Percentiles rank a stretch among this genome's conserved stretches.
Evolutionary conservation across 2,329 filamentous ascomycete species (phyloP).

Genomic region (Cordyceps fumosorosea): DNA sequence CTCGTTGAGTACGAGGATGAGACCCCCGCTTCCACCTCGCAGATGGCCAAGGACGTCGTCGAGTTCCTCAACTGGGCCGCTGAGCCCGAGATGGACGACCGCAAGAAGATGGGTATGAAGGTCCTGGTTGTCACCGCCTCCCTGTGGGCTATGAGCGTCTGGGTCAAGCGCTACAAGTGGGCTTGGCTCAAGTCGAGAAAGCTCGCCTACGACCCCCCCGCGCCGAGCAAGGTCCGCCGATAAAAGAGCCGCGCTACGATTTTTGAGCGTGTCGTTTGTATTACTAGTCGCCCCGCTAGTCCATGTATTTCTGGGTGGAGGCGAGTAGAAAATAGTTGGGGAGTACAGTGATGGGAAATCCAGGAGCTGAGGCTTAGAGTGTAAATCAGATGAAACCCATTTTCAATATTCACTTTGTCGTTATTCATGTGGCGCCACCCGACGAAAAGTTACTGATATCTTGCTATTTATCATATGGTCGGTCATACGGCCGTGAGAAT

Average conservation of each 20-base stretch:
- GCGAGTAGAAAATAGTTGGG: slow-evolving; percentile 31
- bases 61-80: slow-evolving; percentile 99
- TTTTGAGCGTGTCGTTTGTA: slow-evolving; percentile 24
- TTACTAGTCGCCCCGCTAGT: slow-evolving; percentile 37
- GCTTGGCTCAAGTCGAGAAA: slow-evolving; percentile 91
- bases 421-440: background rate
- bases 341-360: slow-evolving; percentile 21
- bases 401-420: slow-evolving; percentile 31
- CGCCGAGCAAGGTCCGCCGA: slow-evolving; percentile 43
- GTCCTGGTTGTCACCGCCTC: slow-evolving; percentile 73
- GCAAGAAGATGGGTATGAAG: slow-evolving; percentile 99
- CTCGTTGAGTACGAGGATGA: slow-evolving; percentile 97
- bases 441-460: background rate
- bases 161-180: slow-evolving; percentile 99
- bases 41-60: slow-evolving; percentile 99
- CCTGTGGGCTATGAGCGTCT: slow-evolving; percentile 82
- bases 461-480: background rate
- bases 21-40: slow-evolving; percentile 87
- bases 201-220: slow-evolving; percentile 78
- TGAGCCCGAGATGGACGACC: slow-evolving; percentile 98
- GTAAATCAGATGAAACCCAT: slow-evolving; percentile 43
- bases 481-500: background rate
- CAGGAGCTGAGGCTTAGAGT: slow-evolving; percentile 35
- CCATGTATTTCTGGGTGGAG: slow-evolving; percentile 37
- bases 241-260: slow-evolving; percentile 27